Conservation (phyloP, 2,329 filamentous ascomycete genomes). For the Colletotrichum agaves region DNA sequence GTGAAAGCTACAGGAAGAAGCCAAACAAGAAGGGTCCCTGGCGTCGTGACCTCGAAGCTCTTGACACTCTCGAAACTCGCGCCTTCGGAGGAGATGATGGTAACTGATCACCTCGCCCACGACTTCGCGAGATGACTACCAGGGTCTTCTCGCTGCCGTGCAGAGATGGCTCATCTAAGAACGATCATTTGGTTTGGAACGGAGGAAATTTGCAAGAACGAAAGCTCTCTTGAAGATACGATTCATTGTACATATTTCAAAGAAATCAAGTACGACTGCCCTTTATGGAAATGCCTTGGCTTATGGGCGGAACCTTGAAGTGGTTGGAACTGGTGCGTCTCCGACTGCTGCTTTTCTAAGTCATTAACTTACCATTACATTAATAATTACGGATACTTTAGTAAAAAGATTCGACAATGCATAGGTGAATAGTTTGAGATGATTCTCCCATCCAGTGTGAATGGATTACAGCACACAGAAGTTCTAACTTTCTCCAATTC, state of each 20-base stretch:
- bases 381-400: too few species aligned
- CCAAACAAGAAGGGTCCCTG: constrained; percentile 5
- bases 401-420: too few species aligned
- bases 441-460: too few species aligned
- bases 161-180: not conserved
- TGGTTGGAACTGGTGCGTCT: too few species aligned
- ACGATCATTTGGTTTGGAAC: not conserved
- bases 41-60: not conserved
- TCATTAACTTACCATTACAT: too few species aligned
- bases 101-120: not conserved
- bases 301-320: too few species aligned
- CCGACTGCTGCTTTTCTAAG: too few species aligned
- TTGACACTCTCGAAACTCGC: not conserved
- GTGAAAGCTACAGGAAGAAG: not conserved
- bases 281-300: not conserved
- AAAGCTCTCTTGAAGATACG: not conserved
- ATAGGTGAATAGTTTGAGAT: too few species aligned
- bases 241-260: not conserved
- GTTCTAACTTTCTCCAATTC: too few species aligned
- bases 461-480: too few species aligned
- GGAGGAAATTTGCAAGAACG: not conserved
- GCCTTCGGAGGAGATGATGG: not conserved
- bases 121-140: not conserved
- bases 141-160: not conserved
- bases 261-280: not conserved